A percentile compares a stretch with the other conserved stretches of the same genome.
Evolutionary conservation across 2,329 filamentous ascomycete genomes (phyloP).

Genomic region (Fusarium brachygibbosum): DNA sequence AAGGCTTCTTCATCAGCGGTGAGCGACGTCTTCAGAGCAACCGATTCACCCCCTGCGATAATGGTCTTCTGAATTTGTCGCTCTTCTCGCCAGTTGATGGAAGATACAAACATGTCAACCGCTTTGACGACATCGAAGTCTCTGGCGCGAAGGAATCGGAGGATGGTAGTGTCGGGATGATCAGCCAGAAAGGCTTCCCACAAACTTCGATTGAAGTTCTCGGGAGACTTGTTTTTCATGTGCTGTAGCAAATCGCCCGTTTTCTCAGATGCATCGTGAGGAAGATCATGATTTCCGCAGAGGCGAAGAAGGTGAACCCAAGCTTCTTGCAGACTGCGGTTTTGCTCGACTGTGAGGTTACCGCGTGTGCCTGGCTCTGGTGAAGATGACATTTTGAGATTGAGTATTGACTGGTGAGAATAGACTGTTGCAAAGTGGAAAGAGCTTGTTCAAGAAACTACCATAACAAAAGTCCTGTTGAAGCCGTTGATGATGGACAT

Average conservation of each 20-base stretch:
- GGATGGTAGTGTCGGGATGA: conserved; percentile 55
- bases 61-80: conserved; percentile 53
- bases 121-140: conserved; percentile 58
- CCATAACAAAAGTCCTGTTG: background rate
- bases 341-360: conserved; percentile 37
- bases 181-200: conserved; percentile 45
- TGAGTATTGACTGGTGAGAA: conserved; percentile 16
- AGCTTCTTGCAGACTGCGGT: conserved; percentile 32
- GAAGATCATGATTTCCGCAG: conserved; percentile 11
- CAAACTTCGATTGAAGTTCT: conserved; percentile 21
- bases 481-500: background rate
- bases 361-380: conserved; percentile 35
- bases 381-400: conserved; percentile 25
- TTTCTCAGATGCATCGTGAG: conserved; percentile 2
- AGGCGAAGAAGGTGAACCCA: conserved; percentile 41
- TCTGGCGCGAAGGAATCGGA: conserved; percentile 58
- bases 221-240: conserved; percentile 29
- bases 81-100: conserved; percentile 56
- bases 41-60: conserved; percentile 52
- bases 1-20: conserved; percentile 52
- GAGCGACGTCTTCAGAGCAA: conserved; percentile 44
- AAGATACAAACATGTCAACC: conserved; percentile 56
- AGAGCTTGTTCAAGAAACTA: conserved; percentile 3
- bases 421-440: conserved; percentile 1
- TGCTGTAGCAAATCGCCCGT: conserved; percentile 12